Evolutionary conservation across 2,329 filamentous ascomycete species (phyloP).

Genomic region (Samsoniella hepiali): DNA sequence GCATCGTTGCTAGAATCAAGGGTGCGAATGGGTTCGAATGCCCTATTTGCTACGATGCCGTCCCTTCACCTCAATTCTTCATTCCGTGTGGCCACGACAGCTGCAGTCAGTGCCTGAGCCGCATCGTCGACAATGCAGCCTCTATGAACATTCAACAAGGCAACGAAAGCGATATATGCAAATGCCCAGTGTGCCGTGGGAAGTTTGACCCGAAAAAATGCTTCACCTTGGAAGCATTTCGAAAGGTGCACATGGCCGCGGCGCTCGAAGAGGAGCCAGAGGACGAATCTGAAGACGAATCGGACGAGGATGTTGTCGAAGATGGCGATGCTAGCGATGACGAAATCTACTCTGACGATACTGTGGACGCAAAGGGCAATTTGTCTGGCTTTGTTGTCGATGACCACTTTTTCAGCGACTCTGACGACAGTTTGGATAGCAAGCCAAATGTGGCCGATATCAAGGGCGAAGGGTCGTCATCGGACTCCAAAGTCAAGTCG

Average conservation of each 20-base stretch:
- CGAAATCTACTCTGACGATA: constrained; percentile 28
- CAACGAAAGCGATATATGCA: constrained; percentile 53
- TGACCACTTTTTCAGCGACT: constrained; percentile 29
- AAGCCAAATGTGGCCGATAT: constrained; percentile 25
- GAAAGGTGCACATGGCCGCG: constrained; percentile 65
- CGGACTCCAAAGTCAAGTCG: neutral
- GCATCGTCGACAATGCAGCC: constrained; percentile 59
- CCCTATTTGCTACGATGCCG: constrained; percentile 76
- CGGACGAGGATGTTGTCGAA: constrained; percentile 19
- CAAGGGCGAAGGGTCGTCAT: constrained; percentile 19
- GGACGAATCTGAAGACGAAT: constrained; percentile 37
- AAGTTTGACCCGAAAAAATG: constrained; percentile 63
- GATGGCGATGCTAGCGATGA: constrained; percentile 29
- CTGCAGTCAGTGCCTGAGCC: constrained; percentile 73
- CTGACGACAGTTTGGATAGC: constrained; percentile 33
- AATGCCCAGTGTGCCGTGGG: constrained; percentile 75
- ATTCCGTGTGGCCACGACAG: constrained; percentile 79
- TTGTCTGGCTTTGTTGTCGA: constrained; percentile 34
- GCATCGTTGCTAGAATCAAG: constrained; percentile 66
- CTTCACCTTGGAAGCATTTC: constrained; percentile 72
- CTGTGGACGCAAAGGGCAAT: constrained; percentile 33
- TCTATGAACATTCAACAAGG: constrained; percentile 56
- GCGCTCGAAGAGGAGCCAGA: constrained; percentile 32
- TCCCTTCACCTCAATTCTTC: constrained; percentile 72
- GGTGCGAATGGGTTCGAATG: constrained; percentile 65